Evolutionary conservation across 139 green algal species (phyloP).

Genomic region (Spirogloea muscicola): DNA sequence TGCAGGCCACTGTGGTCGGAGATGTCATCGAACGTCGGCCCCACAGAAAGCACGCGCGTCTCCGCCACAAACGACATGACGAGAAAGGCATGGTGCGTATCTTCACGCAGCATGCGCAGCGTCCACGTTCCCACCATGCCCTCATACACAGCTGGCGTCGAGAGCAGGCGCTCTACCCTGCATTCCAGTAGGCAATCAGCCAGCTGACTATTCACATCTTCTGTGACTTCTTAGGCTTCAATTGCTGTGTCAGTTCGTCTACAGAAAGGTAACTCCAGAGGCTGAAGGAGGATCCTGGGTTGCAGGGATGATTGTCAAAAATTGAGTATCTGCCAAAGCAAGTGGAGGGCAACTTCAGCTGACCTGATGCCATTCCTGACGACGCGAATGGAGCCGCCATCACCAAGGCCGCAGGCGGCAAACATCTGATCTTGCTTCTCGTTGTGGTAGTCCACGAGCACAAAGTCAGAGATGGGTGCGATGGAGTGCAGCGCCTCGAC

Average conservation of each 20-base stretch:
- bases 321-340: too few species aligned
- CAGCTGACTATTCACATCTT: too few species aligned
- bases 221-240: too few species aligned
- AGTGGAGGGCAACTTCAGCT: too few species aligned
- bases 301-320: too few species aligned
- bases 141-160: slow-evolving; percentile 13
- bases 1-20: slow-evolving; percentile 30
- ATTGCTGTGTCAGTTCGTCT: too few species aligned
- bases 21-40: slow-evolving; percentile 33
- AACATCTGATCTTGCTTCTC: slow-evolving; percentile 48
- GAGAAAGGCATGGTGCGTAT: slow-evolving; percentile 39
- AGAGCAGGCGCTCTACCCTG: slow-evolving; percentile 33
- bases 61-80: slow-evolving; percentile 48
- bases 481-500: slow-evolving; percentile 1
- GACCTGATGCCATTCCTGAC: slow-evolving; percentile 26
- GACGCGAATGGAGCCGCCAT: slow-evolving; percentile 13
- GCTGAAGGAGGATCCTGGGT: too few species aligned
- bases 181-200: too few species aligned
- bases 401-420: slow-evolving; percentile 22
- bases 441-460: slow-evolving; percentile 22
- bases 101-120: slow-evolving; percentile 1
- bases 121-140: slow-evolving; percentile 40
- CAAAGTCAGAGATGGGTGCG: slow-evolving; percentile 37
- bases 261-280: too few species aligned
- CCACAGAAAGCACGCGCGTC: slow-evolving; percentile 41